Base-by-base conservation (phyloP, 306 rosid species). In the Geum urbanum region DNA sequence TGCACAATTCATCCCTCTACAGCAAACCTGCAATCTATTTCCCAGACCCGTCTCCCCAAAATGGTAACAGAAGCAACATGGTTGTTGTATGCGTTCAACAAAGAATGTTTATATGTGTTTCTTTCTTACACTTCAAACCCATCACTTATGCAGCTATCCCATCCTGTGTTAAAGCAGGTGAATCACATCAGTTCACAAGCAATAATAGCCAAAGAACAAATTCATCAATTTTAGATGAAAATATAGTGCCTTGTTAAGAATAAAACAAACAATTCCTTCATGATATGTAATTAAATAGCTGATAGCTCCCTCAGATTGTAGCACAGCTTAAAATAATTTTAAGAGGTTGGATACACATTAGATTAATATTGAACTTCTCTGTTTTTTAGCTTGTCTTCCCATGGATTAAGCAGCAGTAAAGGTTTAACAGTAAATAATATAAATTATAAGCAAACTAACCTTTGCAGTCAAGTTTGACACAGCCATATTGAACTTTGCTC, bases 401-500 rank as follows among this genome's bases (percentile, higher is more conserved):
- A 32, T 32, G 37, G 4, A 32, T 32, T 2, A 32, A 32, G 3
- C 37, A 32, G 37, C 37, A 32, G 37, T 32, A 32, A 32, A 47
- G 15, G 16, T 47, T 47, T 47, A 20, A 43, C 52, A 43, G 9
- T 24, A 32, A 47, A 66, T 2, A 37, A 58, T 40, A 64, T 7
- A 13, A 73, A 53, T 70, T 73, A 59, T 32, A 53, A 67, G 35
- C 58, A 70, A 69, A 83, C 85, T 47, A 66, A 90, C 97, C 98
- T 88, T 90, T 3, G 91, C 62, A 7, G 86, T 77, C 78, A 94
- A 76, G 87, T 94, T 94, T 62, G 98, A 84, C 73, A 94, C 86
- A 18, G 96, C 97, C 74, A 82, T 27, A 69, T 87, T 79, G 80
- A 90, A 88, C 77, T 85, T 94, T 49, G 88, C 98, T 86, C 98